Conservation (phyloP, 1,284 basidiomycete species). For the Puccinia coronata region DNA sequence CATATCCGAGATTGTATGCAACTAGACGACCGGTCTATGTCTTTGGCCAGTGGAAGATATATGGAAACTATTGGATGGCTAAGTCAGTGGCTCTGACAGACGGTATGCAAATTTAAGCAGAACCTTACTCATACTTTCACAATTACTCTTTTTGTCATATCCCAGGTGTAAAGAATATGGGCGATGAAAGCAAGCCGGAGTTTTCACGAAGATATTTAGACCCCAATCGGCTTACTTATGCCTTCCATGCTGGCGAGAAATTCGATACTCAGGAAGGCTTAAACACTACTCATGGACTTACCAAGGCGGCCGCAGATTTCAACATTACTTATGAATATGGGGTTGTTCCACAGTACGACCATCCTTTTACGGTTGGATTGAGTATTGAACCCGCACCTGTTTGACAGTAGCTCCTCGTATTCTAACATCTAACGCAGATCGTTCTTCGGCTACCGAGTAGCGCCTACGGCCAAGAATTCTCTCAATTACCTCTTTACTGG, state of each 20-base stretch:
- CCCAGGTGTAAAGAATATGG: constrained; percentile 52
- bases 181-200: constrained; percentile 61
- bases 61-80: constrained; percentile 77
- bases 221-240: constrained; percentile 71
- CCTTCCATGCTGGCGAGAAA: constrained; percentile 60
- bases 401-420: not conserved
- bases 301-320: constrained; percentile 50
- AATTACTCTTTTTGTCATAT: not conserved
- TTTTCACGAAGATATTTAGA: constrained; percentile 73
- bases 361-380: not conserved
- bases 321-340: constrained; percentile 54
- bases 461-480: constrained; percentile 49
- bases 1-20: constrained; percentile 76
- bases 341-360: constrained; percentile 51
- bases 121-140: not conserved
- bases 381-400: not conserved
- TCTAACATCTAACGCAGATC: constrained; percentile 44
- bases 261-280: constrained; percentile 53
- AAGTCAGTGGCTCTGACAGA: constrained; percentile 40
- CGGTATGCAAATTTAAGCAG: not conserved
- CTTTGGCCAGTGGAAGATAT: constrained; percentile 77
- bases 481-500: constrained; percentile 52
- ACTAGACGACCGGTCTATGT: constrained; percentile 68
- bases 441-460: constrained; percentile 39
- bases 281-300: constrained; percentile 49